Percentiles rank a stretch among this genome's conserved stretches.
Evolutionary conservation across 2,329 filamentous ascomycete genomes (phyloP).

Genomic region (Zymoseptoria ardabiliae): DNA sequence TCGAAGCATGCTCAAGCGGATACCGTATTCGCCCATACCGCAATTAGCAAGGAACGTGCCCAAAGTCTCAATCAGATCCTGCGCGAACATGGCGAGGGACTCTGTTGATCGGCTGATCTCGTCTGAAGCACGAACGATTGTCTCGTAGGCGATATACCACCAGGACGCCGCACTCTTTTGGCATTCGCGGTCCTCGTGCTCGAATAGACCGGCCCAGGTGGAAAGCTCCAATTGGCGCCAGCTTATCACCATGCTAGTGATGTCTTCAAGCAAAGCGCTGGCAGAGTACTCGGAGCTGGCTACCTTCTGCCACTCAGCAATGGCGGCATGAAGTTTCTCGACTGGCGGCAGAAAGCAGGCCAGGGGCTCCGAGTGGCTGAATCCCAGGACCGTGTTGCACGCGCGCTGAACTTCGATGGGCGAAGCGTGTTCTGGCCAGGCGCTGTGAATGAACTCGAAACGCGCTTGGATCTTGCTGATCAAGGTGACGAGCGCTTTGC

Average conservation of each 20-base stretch:
- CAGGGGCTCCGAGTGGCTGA: constrained; percentile 73
- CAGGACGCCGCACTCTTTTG: constrained; percentile 74
- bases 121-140: constrained; percentile 58
- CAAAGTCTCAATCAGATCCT: constrained; percentile 65
- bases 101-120: constrained; percentile 28
- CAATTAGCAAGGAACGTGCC: constrained; percentile 72
- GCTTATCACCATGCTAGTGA: constrained; percentile 73
- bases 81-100: constrained; percentile 53
- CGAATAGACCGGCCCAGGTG: constrained; percentile 84
- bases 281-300: constrained; percentile 74
- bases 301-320: constrained; percentile 94
- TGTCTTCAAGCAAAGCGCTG: constrained; percentile 60
- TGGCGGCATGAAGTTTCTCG: constrained; percentile 75
- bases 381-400: constrained; percentile 66
- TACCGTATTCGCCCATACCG: constrained; percentile 68
- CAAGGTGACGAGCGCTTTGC: constrained; percentile 63
- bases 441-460: constrained; percentile 60
- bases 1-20: constrained; percentile 62
- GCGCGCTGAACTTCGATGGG: constrained; percentile 69
- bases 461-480: constrained; percentile 61
- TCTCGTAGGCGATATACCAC: constrained; percentile 97
- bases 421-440: constrained; percentile 68
- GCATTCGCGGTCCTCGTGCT: constrained; percentile 71
- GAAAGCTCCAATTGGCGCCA: constrained; percentile 89
- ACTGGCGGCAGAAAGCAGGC: constrained; percentile 78